Conservation (phyloP, 495 filamentous ascomycete species). For the Letharia columbiana region DNA sequence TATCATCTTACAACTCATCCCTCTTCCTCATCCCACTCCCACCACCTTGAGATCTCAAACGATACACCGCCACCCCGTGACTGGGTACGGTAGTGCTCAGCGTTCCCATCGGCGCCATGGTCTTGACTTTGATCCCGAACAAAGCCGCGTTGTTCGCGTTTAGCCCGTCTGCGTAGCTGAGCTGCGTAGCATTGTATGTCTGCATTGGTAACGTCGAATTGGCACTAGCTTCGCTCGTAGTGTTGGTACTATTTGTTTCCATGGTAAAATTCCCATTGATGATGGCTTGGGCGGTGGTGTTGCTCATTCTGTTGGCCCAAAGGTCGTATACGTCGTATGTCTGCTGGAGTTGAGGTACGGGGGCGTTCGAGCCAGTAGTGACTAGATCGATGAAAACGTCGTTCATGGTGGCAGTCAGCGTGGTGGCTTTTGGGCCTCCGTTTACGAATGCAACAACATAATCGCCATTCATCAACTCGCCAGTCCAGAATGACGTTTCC, state of each 20-base stretch:
- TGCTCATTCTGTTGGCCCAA: constrained; percentile 47
- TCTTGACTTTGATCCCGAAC: constrained; percentile 38
- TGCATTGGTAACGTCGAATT: constrained; percentile 19
- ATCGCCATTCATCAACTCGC: constrained; percentile 31
- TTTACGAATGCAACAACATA: constrained; percentile 46
- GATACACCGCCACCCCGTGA: constrained; percentile 41
- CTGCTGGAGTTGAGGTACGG: constrained; percentile 27
- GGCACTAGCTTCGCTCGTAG: constrained; percentile 30
- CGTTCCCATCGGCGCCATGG: constrained; percentile 33
- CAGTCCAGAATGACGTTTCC: constrained; percentile 45
- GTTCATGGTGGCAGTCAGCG: constrained; percentile 43
- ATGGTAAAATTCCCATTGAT: constrained; percentile 30
- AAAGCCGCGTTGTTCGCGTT: constrained; percentile 31
- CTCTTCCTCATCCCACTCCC: constrained; percentile 28
- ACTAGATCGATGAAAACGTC: constrained; percentile 47
- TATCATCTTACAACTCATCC: constrained; percentile 35
- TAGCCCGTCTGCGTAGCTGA: constrained; percentile 36
- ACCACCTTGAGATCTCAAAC: constrained; percentile 33
- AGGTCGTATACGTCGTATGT: constrained; percentile 49
- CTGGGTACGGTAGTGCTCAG: constrained; percentile 34
- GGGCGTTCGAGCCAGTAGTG: constrained; percentile 32
- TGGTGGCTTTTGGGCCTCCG: constrained; percentile 31
- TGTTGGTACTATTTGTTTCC: constrained; percentile 25
- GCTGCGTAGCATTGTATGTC: constrained; percentile 37
- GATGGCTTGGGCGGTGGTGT: constrained; percentile 36